These are phyloP conservation scores for Claviceps sp. DNA, from an alignment of 2,329 filamentous ascomycete genomes.

Conservation along the genomic window DNA sequence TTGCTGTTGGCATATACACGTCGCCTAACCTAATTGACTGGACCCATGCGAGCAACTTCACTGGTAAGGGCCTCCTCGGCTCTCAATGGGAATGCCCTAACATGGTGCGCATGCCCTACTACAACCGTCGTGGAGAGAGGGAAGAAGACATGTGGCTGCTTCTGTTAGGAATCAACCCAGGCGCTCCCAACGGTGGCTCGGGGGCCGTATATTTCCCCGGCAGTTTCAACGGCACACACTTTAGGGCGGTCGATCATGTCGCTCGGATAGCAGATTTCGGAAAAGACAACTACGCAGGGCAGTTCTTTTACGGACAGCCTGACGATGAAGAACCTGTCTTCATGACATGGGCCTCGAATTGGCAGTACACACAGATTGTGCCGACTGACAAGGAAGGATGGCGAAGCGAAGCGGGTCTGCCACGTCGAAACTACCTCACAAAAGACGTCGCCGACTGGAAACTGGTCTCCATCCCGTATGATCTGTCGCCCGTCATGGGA, in stretches of 20 bases:
- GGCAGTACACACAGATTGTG: slow-evolving; percentile 18
- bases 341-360: slow-evolving; percentile 24
- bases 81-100: slow-evolving; percentile 53
- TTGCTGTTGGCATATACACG: slow-evolving; percentile 46
- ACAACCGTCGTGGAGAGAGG: slow-evolving; percentile 20
- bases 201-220: slow-evolving; percentile 44
- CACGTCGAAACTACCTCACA: slow-evolving; percentile 37
- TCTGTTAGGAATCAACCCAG: slow-evolving; percentile 41
- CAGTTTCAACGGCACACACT: slow-evolving; percentile 51
- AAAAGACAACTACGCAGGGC: slow-evolving; percentile 24
- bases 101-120: slow-evolving; percentile 37
- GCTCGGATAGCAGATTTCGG: slow-evolving; percentile 21
- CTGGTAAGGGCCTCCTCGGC: slow-evolving; percentile 35
- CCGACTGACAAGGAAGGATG: slow-evolving; percentile 19
- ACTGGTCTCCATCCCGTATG: slow-evolving; percentile 35
- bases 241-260: slow-evolving; percentile 20
- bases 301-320: slow-evolving; percentile 18
- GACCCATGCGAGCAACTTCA: slow-evolving; percentile 40
- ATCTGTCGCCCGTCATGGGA: slow-evolving; percentile 33
- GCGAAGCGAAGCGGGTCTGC: slow-evolving; percentile 19
- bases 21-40: slow-evolving; percentile 45
- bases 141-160: slow-evolving; percentile 27
- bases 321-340: slow-evolving; percentile 16
- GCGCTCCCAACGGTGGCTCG: slow-evolving; percentile 42
- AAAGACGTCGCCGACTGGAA: slow-evolving; percentile 38